Evolutionary conservation across 805 yeast species (phyloP).

Genomic region (Monosporozyma servazzii): DNA sequence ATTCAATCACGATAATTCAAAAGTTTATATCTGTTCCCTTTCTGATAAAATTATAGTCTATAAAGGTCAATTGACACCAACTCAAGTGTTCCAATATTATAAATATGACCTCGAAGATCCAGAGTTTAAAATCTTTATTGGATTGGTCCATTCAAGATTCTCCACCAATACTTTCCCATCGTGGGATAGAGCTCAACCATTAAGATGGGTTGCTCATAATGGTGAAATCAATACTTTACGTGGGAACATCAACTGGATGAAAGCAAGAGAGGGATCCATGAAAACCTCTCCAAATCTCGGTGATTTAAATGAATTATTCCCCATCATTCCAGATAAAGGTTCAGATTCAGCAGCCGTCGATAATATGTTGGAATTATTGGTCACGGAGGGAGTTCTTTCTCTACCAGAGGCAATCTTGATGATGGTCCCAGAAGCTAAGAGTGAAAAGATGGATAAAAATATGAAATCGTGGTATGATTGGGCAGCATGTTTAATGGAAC

Average conservation of each 20-base stretch:
- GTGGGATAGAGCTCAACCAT: constrained; percentile 99
- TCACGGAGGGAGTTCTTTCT: constrained; percentile 82
- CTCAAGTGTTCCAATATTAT: constrained; percentile 90
- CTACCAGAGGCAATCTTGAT: constrained; percentile 96
- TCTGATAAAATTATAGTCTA: constrained; percentile 85
- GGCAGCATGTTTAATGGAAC: constrained; percentile 99
- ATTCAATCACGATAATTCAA: constrained; percentile 42
- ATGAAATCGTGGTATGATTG: constrained; percentile 94
- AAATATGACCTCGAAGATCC: constrained; percentile 77
- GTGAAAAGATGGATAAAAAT: constrained; percentile 89
- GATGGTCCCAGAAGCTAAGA: constrained; percentile 98
- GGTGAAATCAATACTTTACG: constrained; percentile 96
- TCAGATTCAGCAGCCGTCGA: constrained; percentile 98
- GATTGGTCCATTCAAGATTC: constrained; percentile 93
- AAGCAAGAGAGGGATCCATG: constrained; percentile 97
- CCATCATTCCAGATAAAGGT: constrained; percentile 96
- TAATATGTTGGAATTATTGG: constrained; percentile 85
- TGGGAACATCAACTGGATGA: constrained; percentile 99
- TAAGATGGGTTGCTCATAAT: constrained; percentile 95
- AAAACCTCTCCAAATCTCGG: constrained; percentile 67
- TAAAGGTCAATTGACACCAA: constrained; percentile 96
- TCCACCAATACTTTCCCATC: constrained; percentile 98
- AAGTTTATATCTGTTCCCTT: constrained; percentile 80
- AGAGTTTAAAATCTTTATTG: constrained; percentile 90
- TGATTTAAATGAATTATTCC: constrained; percentile 72